Conservation (phyloP, 2,329 filamentous ascomycete genomes). For the Apiospora sp. region DNA sequence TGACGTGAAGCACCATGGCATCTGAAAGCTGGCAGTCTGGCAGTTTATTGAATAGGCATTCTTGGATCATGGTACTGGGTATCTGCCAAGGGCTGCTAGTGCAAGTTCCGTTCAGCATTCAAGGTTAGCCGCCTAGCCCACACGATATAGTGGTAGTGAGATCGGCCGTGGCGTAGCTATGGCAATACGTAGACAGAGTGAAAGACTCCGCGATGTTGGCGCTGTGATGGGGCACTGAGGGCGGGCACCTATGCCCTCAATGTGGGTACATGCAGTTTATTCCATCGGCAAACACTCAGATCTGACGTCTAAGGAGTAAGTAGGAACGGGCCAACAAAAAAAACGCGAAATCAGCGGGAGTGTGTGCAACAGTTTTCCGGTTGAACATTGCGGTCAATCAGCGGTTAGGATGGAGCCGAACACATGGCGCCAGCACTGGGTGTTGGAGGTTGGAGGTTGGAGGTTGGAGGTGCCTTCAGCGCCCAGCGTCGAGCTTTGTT, state of each 20-base stretch:
- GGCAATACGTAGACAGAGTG: neutral
- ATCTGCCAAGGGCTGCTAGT: neutral
- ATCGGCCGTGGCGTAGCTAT: neutral
- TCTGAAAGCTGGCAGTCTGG: neutral
- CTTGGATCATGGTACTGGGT: neutral
- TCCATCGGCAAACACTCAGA: neutral
- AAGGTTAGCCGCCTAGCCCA: neutral
- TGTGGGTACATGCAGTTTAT: neutral
- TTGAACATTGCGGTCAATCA: constrained; percentile 4
- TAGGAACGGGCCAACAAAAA: neutral
- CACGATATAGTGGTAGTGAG: neutral
- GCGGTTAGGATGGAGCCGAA: neutral
- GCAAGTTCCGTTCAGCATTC: neutral
- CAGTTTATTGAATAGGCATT: neutral
- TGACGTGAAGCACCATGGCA: neutral
- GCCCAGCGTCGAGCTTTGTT: too few species aligned
- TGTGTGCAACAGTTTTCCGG: neutral
- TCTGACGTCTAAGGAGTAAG: neutral
- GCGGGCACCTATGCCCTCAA: neutral
- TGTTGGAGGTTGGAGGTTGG: neutral
- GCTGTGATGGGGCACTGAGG: neutral
- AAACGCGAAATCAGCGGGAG: neutral
- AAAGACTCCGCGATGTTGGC: neutral
- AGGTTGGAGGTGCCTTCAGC: neutral
- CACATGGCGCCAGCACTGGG: neutral